Evolutionary conservation across 768 basidiomycete genomes (phyloP).

Genomic region (Collybia mongolica): DNA sequence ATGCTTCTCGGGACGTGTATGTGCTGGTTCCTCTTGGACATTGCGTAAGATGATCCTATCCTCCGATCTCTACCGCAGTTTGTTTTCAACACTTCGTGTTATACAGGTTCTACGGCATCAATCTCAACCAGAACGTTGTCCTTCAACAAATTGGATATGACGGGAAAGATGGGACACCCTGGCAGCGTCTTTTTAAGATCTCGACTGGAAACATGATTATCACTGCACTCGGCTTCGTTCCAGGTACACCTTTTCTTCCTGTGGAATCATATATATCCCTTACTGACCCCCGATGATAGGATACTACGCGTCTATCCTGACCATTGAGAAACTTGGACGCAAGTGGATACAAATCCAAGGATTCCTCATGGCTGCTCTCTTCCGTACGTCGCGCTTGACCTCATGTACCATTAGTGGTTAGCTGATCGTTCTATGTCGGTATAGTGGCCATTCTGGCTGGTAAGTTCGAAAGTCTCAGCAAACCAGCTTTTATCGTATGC

Average conservation of each 20-base stretch:
- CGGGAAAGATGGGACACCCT: conserved; percentile 53
- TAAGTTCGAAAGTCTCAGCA: conserved; percentile 55
- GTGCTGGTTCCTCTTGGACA: conserved; percentile 78
- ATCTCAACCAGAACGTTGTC: conserved; percentile 74
- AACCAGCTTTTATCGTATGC: conserved; percentile 63
- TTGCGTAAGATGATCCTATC: conserved; percentile 50
- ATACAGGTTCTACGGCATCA: conserved; percentile 71
- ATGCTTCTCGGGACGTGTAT: conserved; percentile 63
- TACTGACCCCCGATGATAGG: conserved; percentile 33
- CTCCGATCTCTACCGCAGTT: background rate
- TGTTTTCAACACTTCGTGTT: background rate
- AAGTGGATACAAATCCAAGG: conserved; percentile 78
- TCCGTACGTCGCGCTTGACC: conserved; percentile 41
- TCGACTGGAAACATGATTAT: conserved; percentile 70
- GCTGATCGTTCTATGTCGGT: background rate
- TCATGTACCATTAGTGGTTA: background rate
- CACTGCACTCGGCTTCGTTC: conserved; percentile 74
- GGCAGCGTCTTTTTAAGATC: conserved; percentile 67
- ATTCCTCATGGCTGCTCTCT: conserved; percentile 67
- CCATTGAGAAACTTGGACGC: conserved; percentile 71
- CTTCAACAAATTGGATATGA: conserved; percentile 70
- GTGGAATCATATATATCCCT: background rate
- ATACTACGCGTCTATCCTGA: conserved; percentile 67
- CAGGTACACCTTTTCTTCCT: conserved; percentile 37
- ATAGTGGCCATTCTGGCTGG: conserved; percentile 70